Percentiles rank a stretch among this genome's conserved stretches.
phyloP scores from a whole-genome alignment of 495 filamentous ascomycete species.

The Friedmanniomyces simplex region DNA sequence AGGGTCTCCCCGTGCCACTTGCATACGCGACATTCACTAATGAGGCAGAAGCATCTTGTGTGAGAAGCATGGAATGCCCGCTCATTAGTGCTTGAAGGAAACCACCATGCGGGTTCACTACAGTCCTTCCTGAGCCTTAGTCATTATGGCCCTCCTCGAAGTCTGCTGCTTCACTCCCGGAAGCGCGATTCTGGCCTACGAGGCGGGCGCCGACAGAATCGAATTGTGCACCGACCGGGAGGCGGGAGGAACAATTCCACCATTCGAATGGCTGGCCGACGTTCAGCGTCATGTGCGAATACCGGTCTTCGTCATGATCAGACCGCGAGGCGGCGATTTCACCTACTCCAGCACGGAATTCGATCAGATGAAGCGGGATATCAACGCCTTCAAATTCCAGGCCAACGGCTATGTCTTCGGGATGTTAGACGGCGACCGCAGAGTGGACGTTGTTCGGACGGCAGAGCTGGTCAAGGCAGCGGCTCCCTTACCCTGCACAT shows the following conservation, averaged over 20 bases:
- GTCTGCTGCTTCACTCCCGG: conserved; percentile 41
- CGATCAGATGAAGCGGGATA: conserved; percentile 32
- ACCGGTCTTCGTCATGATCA: conserved; percentile 43
- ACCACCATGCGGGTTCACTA: too few relatives aligned
- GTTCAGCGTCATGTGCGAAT: conserved; percentile 24
- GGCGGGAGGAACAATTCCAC: conserved; percentile 25
- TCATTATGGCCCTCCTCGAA: conserved; percentile 30
- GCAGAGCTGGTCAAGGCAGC: conserved; percentile 35
- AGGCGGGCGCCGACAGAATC: conserved; percentile 39
- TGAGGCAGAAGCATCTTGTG: too few relatives aligned
- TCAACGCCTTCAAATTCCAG: conserved; percentile 26
- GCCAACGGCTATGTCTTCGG: conserved; percentile 45
- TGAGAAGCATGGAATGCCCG: too few relatives aligned
- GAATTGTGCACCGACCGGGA: conserved; percentile 35
- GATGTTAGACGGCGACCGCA: conserved; percentile 24
- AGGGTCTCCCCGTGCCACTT: too few relatives aligned
- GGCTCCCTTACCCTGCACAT: conserved; percentile 39
- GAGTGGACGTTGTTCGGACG: conserved; percentile 33
- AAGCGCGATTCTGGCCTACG: conserved; percentile 35
- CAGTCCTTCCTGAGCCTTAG: too few relatives aligned
- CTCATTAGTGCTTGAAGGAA: too few relatives aligned
- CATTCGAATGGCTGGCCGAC: conserved; percentile 7
- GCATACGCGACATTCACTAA: too few relatives aligned
- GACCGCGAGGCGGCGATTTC: conserved; percentile 37
- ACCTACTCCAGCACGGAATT: conserved; percentile 34